A percentile compares a stretch with the other conserved stretches of the same genome.
phyloP scores from a whole-genome alignment of 2,329 filamentous ascomycete genomes.

The Pseudogymnoascus sp. region DNA sequence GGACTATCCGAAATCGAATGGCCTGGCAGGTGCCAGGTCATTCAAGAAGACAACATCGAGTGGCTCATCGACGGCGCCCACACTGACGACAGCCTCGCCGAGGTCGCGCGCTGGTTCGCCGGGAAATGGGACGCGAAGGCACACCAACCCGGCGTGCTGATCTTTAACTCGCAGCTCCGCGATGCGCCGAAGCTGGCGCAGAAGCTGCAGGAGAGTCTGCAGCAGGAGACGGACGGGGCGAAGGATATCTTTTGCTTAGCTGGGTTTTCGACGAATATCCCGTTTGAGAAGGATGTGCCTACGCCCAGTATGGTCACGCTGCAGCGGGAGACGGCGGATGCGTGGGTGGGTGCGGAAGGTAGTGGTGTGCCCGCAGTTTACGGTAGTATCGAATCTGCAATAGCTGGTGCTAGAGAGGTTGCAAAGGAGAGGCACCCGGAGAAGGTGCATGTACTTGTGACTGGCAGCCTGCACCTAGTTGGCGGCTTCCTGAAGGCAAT shows the following conservation, averaged over 20 bases:
- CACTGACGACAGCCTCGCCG: conserved; percentile 66
- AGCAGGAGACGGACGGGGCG: conserved; percentile 21
- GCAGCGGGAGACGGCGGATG: conserved; percentile 1
- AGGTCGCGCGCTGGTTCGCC: conserved; percentile 74
- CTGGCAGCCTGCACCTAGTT: conserved; percentile 56
- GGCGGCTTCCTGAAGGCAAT: conserved; percentile 27
- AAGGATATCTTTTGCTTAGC: conserved; percentile 40
- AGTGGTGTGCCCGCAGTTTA: conserved; percentile 31
- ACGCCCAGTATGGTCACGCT: conserved; percentile 9
- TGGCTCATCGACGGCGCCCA: conserved; percentile 21
- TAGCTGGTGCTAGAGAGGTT: conserved; percentile 38
- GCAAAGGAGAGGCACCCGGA: conserved; percentile 19
- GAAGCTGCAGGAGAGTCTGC: conserved; percentile 34
- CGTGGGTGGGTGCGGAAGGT: not conserved
- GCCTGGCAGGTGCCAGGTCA: conserved; percentile 66
- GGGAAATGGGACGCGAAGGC: conserved; percentile 23
- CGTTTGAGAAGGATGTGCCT: conserved; percentile 23
- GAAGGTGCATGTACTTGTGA: conserved; percentile 37
- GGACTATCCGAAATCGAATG: conserved; percentile 68
- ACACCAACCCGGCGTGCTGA: not conserved
- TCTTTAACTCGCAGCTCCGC: not conserved
- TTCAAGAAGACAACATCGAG: conserved; percentile 33
- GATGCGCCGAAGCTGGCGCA: conserved; percentile 32
- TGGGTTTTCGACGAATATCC: conserved; percentile 40
- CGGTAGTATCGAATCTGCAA: conserved; percentile 45